A percentile compares a stretch with the other conserved stretches of the same genome.
phyloP scores from a whole-genome alignment of 1,284 basidiomycete species.

The Melanopsichium pennsylvanicum region DNA sequence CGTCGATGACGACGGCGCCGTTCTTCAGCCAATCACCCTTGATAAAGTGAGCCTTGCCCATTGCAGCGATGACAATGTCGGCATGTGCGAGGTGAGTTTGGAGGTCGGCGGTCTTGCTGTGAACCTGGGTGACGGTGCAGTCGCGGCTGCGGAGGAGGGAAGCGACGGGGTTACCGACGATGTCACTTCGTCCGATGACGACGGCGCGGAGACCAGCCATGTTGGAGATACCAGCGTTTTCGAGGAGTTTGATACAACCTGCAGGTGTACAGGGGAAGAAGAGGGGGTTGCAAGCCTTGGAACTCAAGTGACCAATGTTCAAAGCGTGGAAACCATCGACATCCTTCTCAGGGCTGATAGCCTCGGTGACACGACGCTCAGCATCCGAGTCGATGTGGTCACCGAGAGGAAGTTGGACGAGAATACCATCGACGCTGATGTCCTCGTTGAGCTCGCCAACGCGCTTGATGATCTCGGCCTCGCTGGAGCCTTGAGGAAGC shows the following conservation, averaged over 20 bases:
- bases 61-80: conserved; percentile 91
- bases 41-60: conserved; percentile 88
- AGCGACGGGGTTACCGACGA: conserved; percentile 94
- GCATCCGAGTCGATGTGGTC: conserved; percentile 82
- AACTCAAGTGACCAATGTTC: conserved; percentile 95
- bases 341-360: conserved; percentile 93
- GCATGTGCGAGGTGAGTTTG: conserved; percentile 77
- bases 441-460: conserved; percentile 87
- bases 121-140: conserved; percentile 97
- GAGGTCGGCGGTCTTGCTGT: conserved; percentile 85
- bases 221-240: conserved; percentile 77
- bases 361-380: conserved; percentile 90
- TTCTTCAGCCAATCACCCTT: conserved; percentile 95
- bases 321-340: conserved; percentile 99
- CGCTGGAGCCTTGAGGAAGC: conserved; percentile 74
- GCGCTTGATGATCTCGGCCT: conserved; percentile 78
- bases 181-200: conserved; percentile 95
- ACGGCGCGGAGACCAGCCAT: conserved; percentile 75
- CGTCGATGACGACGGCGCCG: conserved; percentile 74
- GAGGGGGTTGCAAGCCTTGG: conserved; percentile 86
- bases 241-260: conserved; percentile 87
- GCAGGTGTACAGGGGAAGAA: conserved; percentile 96
- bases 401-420: conserved; percentile 96
- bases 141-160: conserved; percentile 88
- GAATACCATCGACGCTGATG: conserved; percentile 82